phyloP scores from a whole-genome alignment of 768 basidiomycete genomes.

The Phlebiopsis gigantea region DNA sequence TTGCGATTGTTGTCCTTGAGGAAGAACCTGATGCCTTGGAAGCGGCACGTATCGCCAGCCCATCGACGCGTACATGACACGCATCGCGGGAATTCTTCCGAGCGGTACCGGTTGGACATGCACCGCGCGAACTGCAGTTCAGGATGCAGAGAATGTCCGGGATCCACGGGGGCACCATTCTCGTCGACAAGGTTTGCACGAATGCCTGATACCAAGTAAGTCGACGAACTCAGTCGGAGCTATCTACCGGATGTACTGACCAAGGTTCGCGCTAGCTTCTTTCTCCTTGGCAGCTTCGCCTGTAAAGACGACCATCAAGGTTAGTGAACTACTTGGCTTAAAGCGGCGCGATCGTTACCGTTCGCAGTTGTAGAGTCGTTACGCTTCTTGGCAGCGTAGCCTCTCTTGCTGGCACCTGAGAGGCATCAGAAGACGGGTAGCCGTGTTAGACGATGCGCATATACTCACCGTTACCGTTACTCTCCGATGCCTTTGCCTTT shows the following conservation, averaged over 20 bases:
- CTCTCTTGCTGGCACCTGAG: slow-evolving; percentile 48
- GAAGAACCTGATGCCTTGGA: slow-evolving; percentile 80
- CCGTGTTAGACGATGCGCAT: neutral
- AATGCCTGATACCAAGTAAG: neutral
- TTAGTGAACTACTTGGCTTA: neutral
- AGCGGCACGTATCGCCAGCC: slow-evolving; percentile 85
- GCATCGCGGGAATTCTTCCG: slow-evolving; percentile 71
- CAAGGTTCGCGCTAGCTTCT: neutral
- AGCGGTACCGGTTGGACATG: slow-evolving; percentile 76
- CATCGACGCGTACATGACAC: slow-evolving; percentile 82
- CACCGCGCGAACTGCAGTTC: slow-evolving; percentile 78
- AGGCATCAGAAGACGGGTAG: neutral
- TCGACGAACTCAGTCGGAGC: no score
- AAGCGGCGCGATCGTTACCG: slow-evolving; percentile 47
- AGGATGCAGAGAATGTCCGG: slow-evolving; percentile 34
- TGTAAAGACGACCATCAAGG: neutral
- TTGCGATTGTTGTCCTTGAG: slow-evolving; percentile 54
- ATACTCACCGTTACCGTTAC: slow-evolving; percentile 28
- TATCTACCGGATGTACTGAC: slow-evolving; percentile 15
- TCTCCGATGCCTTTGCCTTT: slow-evolving; percentile 28
- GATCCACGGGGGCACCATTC: slow-evolving; percentile 26
- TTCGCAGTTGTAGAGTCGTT: slow-evolving; percentile 62
- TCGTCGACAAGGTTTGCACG: slow-evolving; percentile 16
- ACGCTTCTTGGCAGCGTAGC: slow-evolving; percentile 68
- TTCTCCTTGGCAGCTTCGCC: slow-evolving; percentile 5